Percentiles rank a stretch among this genome's conserved stretches.
Conservation (phyloP, 2,329 filamentous ascomycete species). For the Fusarium irregulare region DNA sequence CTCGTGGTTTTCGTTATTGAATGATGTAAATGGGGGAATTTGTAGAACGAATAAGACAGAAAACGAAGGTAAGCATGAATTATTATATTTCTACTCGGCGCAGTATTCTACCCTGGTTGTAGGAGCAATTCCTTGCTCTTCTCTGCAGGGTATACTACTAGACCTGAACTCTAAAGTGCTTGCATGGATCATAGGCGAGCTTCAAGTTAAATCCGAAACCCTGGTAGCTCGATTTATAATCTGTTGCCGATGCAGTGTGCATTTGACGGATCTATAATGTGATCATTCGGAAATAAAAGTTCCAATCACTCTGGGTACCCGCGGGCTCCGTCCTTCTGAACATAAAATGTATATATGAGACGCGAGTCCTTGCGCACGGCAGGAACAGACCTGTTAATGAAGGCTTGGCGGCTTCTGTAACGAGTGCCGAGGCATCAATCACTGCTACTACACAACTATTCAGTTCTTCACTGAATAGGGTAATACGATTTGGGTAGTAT, state of each 20-base stretch:
- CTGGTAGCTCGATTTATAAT: neutral
- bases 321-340: no score
- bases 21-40: neutral
- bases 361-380: neutral
- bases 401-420: neutral
- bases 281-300: fast-evolving
- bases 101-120: neutral
- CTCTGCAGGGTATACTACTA: neutral
- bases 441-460: no score
- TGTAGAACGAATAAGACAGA: neutral
- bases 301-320: neutral
- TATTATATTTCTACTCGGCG: neutral
- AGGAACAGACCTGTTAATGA: neutral
- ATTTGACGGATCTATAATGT: fast-evolving
- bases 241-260: neutral
- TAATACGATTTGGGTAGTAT: neutral
- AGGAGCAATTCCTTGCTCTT: neutral
- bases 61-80: neutral
- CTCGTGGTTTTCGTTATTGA: fast-evolving
- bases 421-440: neutral
- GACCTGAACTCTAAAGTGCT: neutral
- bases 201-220: neutral
- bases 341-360: neutral
- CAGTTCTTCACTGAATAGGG: no score
- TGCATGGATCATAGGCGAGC: neutral